Base-by-base conservation (phyloP, 176 grass and related monocot species). In the Sorghum bicolor region DNA sequence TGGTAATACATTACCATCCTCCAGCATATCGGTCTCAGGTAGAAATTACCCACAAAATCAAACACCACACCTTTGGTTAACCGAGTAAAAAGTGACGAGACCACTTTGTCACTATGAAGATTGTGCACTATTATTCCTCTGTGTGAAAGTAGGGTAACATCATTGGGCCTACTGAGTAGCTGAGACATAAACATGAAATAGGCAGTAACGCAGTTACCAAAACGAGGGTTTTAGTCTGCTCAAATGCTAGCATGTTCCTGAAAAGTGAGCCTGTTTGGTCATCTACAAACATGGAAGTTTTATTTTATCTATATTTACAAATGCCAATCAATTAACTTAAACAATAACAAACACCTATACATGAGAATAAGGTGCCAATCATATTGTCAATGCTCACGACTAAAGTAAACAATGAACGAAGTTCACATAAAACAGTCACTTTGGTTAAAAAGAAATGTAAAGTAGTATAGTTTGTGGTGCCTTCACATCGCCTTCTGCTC, bases 181-280 rank as follows among this genome's bases (percentile, higher is more conserved):
- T 75, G 72, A 67, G 70, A 62, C 45, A 84, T 84, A 33, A 84
- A 84, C 24, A 84, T 10, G 12, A 75, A 13, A 16, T 75, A 84
- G 4, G 70, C 72, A 19, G 33, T 84, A 2, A 84, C 12, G 5
- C 2, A 62, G 44, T 62, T 83, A 0, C 33, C 66, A 60, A 72
- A 74, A 1, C 62, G 47, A 7, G 80, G 80, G 17, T 0, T 11
- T 0, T 11, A 25, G 66, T 83, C 53, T 83, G 80, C 37, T 83
- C 80, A 74, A 83, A 83, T 1, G 80, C 67, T 1, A 83, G 13
- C 17, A 83, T 3, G 47, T 83, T 83, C 68, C 67, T 60, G 1
- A 75, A 75, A 19, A 83, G 22, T 1, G 44, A 58, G 0, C 80
- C 8, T 2, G 80, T 25, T 6, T 4, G 28, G 10, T 83, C 80